Base-by-base conservation (phyloP, 345 rosid genomes). In the Gossypium turneri region DNA sequence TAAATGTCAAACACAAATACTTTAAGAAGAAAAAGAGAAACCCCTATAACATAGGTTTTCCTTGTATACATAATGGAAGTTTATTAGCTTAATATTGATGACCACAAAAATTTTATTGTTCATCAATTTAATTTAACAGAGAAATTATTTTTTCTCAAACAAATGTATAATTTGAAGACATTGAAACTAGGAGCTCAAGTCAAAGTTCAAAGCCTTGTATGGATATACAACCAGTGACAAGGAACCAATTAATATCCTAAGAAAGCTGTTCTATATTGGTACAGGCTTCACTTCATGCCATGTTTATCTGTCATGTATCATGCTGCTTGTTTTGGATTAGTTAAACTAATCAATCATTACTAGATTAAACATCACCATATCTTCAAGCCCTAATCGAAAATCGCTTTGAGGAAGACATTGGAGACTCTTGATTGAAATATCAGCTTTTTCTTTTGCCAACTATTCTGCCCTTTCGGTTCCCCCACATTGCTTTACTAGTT, bases 321-420 rank as follows among this genome's bases (percentile, higher is more conserved):
- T 3, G 60, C 41, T 41, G 41, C 51, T 20, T 16, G 17, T 47
- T 60, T 7, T 0, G 9, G 13, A 52, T 65, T 25, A 11, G 34
- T 9, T n/a, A 38, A 9, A 20, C 67, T 87, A 95, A 77, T 88
- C 94, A 73, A 93, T 89, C 81, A 97, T 84, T 80, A 91, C 92
- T 8, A 95, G 99, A 85, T 95, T 95, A 78, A 83, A 95, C 86
- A 85, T 70, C 52, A 93, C 97, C 94, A 95, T 88, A 73, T 89
- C 89, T 82, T 91, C 90, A 2, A 95, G 90, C 64, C 92, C 91
- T 17, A 83, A 77, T 47, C 88, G 86, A 61, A 80, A 93, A 22
- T 85, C 73, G 56, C 88, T 79, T 22, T 65, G 86, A 34, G 93
- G 97, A 80, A 95, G 97, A 78, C 89, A 83, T 22, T 69, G 81